Evolutionary conservation across 306 rosid species (phyloP), one percentile per base, ranked within the genome.

Genomic region (Carpinus viminea): DNA sequence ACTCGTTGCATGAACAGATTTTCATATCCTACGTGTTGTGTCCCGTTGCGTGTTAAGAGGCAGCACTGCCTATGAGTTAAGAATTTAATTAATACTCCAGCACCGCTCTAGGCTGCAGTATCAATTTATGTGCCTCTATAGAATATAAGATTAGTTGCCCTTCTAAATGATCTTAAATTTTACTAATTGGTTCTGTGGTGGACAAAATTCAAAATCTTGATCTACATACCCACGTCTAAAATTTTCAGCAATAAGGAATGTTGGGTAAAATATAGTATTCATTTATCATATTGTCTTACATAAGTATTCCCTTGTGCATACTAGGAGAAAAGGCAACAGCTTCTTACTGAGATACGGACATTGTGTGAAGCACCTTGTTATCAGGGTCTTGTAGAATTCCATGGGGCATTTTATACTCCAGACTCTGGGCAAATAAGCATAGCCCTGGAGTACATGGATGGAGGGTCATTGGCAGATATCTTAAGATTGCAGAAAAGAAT

Each of bases 401-500:
- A 95, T 70, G 99, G 99, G 52, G 99, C 99, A 75, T 95, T 95
- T 88, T 95, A 93, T 90, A 90, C 90, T 15, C 99, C 99, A 12
- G 98, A 95, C 76, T 92, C 99, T 18, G 98, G 99, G 51, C 98
- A 95, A 75, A 95, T 95, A 83, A 93, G 99, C 87, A 95, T 93
- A 81, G 99, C 98, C 50, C 86, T 95, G 88, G 99, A 95, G 83
- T 95, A 95, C 80, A 91, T 95, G 98, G 97, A 95, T 66, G 99
- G 99, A 84, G 99, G 99, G 60, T 95, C 99, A 4, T 85, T 95
- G 79, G 98, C 96, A 26, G 99, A 93, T 86, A 87, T 95, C 76
- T 78, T 95, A 78, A 78, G 87, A 77, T 76, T 70, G 83, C 87
- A 79, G 78, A 88, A 87, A 83, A 87, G 70, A 70, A 81, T 92